Evolutionary conservation across 495 filamentous ascomycete species (phyloP), one percentile per base, ranked within the genome.

Genomic region (Lepraria neglecta): DNA sequence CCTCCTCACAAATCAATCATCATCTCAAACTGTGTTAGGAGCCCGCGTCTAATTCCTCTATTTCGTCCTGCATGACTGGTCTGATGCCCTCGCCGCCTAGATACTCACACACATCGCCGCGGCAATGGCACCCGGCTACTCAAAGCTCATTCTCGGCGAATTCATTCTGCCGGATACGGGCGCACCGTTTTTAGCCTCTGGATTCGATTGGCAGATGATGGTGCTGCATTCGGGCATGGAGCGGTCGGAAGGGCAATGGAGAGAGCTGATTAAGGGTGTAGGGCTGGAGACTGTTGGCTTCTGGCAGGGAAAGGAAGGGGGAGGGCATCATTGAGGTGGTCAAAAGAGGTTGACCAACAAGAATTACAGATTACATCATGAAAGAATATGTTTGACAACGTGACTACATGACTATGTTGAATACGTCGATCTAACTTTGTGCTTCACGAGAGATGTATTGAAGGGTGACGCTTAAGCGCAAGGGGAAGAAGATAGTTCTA

Each of bases 131-230:
- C 69, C 60, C 0, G 72, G 75, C 0, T 72, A 77, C 64, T 74
- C 71, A 62, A 75, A 73, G 65, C n/a, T 79, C 3, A 62, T 80
- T 38, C 73, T 80, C 61, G 74, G 77, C 48, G 77, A 80, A 65
- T 73, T 73, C 58, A 71, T 78, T 12, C 69, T 78, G 24, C 72
- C 73, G 0, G 67, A 69, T 12, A 73, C 67, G 1, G 66, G 64
- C 24, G 71, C 28, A 24, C 31, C 53, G 6, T 43, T 56, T 1
- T 3, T 56, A 10, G 53, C 53, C 17, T n/a, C 30, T 19, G 51
- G 53, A 19, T 44, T 66, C 31, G 65, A 67, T 58, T 30, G 58
- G 50, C 33, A 50, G 31, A 65, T 66, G 64, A 60, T 67, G 46
- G 35, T 45, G 19, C 17, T 63, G 59, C 56, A 73, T 6, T 68